phyloP scores from a whole-genome alignment of 2,329 filamentous ascomycete genomes.

The Colletotrichum euphorbiae region DNA sequence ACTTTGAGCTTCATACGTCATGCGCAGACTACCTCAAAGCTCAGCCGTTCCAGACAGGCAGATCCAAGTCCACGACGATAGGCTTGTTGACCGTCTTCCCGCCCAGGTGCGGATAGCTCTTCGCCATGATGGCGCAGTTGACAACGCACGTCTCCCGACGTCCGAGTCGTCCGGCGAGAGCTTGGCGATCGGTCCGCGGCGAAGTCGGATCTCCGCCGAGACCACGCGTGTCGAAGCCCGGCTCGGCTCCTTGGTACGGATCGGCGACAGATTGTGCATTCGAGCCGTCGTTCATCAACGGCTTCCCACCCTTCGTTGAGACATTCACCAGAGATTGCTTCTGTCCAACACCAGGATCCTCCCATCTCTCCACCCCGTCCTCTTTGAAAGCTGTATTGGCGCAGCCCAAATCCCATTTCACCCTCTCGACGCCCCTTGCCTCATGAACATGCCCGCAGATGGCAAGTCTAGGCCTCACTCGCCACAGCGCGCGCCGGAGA shows the following conservation, averaged over 20 bases:
- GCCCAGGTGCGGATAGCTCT: slow-evolving; percentile 70
- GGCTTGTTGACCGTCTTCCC: slow-evolving; percentile 80
- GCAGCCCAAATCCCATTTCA: slow-evolving; percentile 67
- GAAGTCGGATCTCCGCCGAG: slow-evolving; percentile 57
- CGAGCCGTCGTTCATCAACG: slow-evolving; percentile 60
- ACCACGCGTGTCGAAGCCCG: slow-evolving; percentile 49
- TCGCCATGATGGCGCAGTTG: slow-evolving; percentile 81
- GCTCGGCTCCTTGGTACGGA: slow-evolving; percentile 5
- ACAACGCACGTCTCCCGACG: slow-evolving; percentile 80
- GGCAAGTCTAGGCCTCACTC: slow-evolving; percentile 71
- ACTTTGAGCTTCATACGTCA: background rate
- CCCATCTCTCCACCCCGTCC: slow-evolving; percentile 60
- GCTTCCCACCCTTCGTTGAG: slow-evolving; percentile 56
- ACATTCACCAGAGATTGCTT: slow-evolving; percentile 75
- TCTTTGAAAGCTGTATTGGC: slow-evolving; percentile 58
- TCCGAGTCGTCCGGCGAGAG: slow-evolving; percentile 55
- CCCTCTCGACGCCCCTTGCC: slow-evolving; percentile 71
- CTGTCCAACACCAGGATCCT: slow-evolving; percentile 67
- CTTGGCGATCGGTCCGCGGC: slow-evolving; percentile 54
- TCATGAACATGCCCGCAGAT: slow-evolving; percentile 81
- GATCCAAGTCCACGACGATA: slow-evolving; percentile 84
- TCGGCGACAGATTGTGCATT: background rate
- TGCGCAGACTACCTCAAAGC: background rate
- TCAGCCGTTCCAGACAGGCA: slow-evolving; percentile 65
- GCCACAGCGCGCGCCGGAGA: slow-evolving; percentile 67